These are phyloP conservation scores for Podaxis pistillaris DNA, from an alignment of 768 basidiomycete species.

Conservation along the genomic window DNA sequence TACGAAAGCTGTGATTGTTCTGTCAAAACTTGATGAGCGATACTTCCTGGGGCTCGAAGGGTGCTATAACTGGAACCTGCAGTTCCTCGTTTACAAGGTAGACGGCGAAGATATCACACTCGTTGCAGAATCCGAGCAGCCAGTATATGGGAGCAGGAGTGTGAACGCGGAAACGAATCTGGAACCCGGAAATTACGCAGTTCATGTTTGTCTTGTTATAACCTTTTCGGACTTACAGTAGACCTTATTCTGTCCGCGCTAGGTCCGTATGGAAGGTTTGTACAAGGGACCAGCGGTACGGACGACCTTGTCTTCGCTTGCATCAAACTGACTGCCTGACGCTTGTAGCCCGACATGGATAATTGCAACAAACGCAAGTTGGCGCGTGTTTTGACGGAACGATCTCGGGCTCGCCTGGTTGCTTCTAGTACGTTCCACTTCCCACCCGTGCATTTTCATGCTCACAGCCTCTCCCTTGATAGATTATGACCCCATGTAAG, in stretches of 20 bases:
- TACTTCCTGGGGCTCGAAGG: conserved; percentile 49
- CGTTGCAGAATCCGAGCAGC: conserved; percentile 26
- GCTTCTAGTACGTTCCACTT: conserved; percentile 27
- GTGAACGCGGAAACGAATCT: conserved; percentile 34
- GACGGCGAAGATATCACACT: conserved; percentile 25
- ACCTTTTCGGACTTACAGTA: neutral
- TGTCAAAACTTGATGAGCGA: conserved; percentile 48
- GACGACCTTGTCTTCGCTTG: neutral
- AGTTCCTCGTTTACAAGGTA: conserved; percentile 18
- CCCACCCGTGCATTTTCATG: neutral
- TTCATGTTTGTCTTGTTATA: conserved; percentile 28
- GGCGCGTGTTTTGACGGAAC: conserved; percentile 24
- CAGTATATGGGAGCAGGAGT: conserved; percentile 29
- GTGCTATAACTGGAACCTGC: conserved; percentile 40
- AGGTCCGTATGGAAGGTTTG: conserved; percentile 1
- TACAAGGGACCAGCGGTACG: neutral
- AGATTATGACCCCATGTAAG: conserved; percentile 25
- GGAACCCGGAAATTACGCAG: conserved; percentile 37
- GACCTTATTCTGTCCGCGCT: neutral
- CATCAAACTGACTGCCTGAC: no score
- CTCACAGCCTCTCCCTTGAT: neutral
- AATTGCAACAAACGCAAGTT: conserved; percentile 27
- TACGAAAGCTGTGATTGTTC: conserved; percentile 44
- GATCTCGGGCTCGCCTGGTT: conserved; percentile 28
- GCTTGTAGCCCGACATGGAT: neutral